phyloP scores from a whole-genome alignment of 192 early-diverging fungal genomes.

The Paraglomus occultum region DNA sequence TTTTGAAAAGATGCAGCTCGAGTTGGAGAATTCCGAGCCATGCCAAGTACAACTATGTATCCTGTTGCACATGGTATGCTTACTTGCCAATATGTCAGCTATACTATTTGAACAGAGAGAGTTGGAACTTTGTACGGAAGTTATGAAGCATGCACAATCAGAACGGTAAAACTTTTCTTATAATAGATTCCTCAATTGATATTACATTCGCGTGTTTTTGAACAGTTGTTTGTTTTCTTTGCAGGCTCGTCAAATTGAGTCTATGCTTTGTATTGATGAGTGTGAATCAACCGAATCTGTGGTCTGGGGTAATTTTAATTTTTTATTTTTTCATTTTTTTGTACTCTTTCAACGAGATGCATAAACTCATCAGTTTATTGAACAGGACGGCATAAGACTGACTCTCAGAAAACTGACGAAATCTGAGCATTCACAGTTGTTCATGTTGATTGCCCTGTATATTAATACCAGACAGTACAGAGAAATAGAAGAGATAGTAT shows the following conservation, averaged over 20 bases:
- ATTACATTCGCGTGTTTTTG: not conserved
- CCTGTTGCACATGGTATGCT: not conserved
- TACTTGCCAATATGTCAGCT: not conserved
- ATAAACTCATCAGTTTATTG: not conserved
- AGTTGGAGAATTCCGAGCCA: not conserved
- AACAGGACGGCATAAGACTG: not conserved
- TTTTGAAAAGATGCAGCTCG: not conserved
- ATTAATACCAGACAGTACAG: conserved; percentile 7
- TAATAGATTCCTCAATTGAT: not conserved
- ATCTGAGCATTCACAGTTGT: conserved; percentile 6
- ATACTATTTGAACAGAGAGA: not conserved
- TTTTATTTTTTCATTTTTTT: not conserved
- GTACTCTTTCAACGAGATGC: not conserved
- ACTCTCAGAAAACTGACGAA: conserved; percentile 9
- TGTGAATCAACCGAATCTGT: not conserved
- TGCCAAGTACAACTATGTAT: not conserved
- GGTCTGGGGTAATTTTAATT: not conserved
- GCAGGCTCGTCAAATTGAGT: conserved; percentile 19
- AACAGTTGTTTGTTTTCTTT: not conserved
- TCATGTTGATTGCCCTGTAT: conserved; percentile 18
- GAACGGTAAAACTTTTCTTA: conserved; percentile 7
- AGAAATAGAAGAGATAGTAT: conserved; percentile 13
- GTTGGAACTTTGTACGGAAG: not conserved
- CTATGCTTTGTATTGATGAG: conserved; percentile 15
- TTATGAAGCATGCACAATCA: conserved; percentile 5